Base-by-base conservation (phyloP, 805 yeast genomes). In the Kuraishia floccosa region DNA sequence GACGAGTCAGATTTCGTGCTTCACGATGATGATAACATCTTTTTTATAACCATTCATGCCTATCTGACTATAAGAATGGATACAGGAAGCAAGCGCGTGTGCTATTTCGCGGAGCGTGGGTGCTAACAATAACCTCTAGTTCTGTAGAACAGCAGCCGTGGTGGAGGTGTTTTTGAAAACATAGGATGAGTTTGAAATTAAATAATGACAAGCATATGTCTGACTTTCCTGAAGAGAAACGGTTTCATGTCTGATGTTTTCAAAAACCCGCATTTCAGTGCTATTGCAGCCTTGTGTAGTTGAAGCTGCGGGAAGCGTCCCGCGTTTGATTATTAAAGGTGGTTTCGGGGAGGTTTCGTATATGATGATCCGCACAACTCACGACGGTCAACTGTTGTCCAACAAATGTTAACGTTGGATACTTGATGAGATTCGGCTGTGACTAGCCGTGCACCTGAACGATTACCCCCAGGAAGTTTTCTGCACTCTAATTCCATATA, bases 1-100 rank as follows among this genome's bases (percentile, higher is more conserved):
- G 96, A 86, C 96, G 96, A 86, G 96, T 86, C 96, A 74, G 93
- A 86, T 67, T n/a, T 64, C 83, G 85, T 84, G 91, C 58, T 80
- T 68, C 83, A 84, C 83, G 80, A 70, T 85, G 96, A 84, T 75
- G 95, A 85, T 72, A 81, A 68, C 64, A 50, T 39, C 59, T 62
- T 63, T 72, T 66, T 66, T 58, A 61, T 52, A 67, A 80, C 96
- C 96, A 86, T 86, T 87, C 96, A 86, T 86, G 96, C 96, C 54
- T 68, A 64, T 65, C 95, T 85, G 76, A 52, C 40, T 7, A 7
- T 10, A 19, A 7, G 10, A 19, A 19, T 10, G 9, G 10, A 19
- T 19, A 10, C 10, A 10, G 22, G 9, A 19, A 7, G 22, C 10
- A 10, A 19, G 22, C 7, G 22, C 7, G 7, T 19, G 22, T 42